Evolutionary conservation across 257 asterid species (phyloP), one percentile per base, ranked within the genome.

Genomic region (Solanum pennellii): DNA sequence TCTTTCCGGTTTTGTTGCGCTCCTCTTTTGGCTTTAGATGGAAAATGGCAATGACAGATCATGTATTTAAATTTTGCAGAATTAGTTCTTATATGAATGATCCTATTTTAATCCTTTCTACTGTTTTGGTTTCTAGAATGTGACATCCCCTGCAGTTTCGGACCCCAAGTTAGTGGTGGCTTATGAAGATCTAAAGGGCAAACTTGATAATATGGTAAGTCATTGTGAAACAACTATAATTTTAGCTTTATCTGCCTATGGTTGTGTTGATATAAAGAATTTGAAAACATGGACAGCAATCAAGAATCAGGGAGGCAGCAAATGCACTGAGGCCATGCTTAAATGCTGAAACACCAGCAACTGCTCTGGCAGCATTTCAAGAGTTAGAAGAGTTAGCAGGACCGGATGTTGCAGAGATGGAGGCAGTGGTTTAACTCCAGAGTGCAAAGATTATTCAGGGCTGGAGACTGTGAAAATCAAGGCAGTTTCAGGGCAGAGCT

Each of bases 161-260:
- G 92, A 92, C 88, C 85, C 92, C 44, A 95, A 94, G 90, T 94
- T 92, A 75, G 87, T 90, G 18, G 86, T 86, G 90, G 92, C 94
- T 25, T 94, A 92, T 74, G 90, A 92, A 5, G 94, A 92, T 45
- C 90, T 94, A 41, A 92, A 89, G 89, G 89, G 91, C 72, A 93
- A 92, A 71, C 91, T 92, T n/a, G 94, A 92, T 23, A 82, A 87
- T 75, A 77, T 94, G 89, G 99, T 95, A 89, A 94, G 98, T 89
- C 31, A 10, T 12, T 49, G 85, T 72, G 60, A 41, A 85, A 6
- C 29, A 9, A 6, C 16, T 21, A n/a, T n/a, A 31, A 41, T 76
- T 41, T 39, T 88, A 14, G 27, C n/a, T 59, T 79, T 27, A 45
- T 45, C 33, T 29, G 21, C 29, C 33, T 52, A 31, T 76, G 3